Evolutionary conservation across 2,329 filamentous ascomycete species (phyloP).

Genomic region (Didymella glomerata): DNA sequence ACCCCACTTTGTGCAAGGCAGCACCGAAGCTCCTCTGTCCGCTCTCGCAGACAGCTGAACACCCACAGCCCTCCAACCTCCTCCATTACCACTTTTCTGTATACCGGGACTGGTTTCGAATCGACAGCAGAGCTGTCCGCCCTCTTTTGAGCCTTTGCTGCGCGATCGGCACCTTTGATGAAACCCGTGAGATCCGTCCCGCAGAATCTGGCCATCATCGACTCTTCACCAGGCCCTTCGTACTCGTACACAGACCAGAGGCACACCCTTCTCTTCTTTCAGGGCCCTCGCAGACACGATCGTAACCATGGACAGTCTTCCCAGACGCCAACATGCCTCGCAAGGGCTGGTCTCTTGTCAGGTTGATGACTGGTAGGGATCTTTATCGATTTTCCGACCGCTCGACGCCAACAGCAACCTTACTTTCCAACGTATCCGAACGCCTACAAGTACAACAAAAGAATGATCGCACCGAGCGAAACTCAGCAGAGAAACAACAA

Average conservation of each 20-base stretch:
- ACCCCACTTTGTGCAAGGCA: background rate
- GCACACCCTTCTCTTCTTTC: background rate
- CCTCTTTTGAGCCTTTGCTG: too few species aligned
- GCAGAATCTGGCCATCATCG: too few species aligned
- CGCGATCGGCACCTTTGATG: too few species aligned
- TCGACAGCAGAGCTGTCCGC: too few species aligned
- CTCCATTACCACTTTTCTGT: background rate
- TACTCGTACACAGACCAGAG: too few species aligned
- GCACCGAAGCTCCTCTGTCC: background rate
- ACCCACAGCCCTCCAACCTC: too few species aligned
- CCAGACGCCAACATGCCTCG: background rate
- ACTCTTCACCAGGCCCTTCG: too few species aligned
- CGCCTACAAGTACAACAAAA: background rate
- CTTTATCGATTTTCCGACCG: too few species aligned
- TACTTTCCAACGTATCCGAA: background rate
- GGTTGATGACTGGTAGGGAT: background rate
- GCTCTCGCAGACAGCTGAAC: background rate
- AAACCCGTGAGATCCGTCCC: too few species aligned
- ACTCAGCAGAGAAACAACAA: background rate
- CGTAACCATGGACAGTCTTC: background rate
- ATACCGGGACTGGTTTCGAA: too few species aligned
- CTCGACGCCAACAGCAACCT: background rate
- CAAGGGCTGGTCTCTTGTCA: background rate
- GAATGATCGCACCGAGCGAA: background rate
- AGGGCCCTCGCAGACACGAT: too few species aligned